Evolutionary conservation across 2,329 filamentous ascomycete genomes (phyloP).

Genomic region (Fusarium sarcochroum): DNA sequence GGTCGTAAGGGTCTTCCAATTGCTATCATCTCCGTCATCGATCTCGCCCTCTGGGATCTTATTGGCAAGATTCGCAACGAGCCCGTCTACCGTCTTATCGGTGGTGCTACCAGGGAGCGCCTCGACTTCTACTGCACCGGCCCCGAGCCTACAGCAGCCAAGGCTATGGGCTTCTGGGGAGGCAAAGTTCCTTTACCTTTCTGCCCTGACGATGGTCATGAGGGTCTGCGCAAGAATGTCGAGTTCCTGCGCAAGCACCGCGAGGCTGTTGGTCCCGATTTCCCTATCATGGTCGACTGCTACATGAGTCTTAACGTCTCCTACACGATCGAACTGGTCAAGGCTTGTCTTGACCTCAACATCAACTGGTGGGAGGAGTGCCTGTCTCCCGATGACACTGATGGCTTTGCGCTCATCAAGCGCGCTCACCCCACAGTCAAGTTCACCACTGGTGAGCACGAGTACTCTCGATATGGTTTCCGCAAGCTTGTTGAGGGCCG

Average conservation of each 20-base stretch:
- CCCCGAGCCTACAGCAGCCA: slow-evolving; percentile 84
- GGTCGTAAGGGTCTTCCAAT: slow-evolving; percentile 92
- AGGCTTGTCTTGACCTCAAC: slow-evolving; percentile 84
- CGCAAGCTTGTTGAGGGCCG: slow-evolving; percentile 92
- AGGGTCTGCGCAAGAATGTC: slow-evolving; percentile 88
- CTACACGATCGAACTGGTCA: slow-evolving; percentile 92
- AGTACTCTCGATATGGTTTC: slow-evolving; percentile 95
- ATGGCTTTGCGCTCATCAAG: slow-evolving; percentile 92
- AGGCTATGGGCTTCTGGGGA: slow-evolving; percentile 89
- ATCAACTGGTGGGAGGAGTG: slow-evolving; percentile 99
- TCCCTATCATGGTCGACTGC: slow-evolving; percentile 95
- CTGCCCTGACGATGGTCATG: slow-evolving; percentile 87
- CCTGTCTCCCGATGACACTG: slow-evolving; percentile 89
- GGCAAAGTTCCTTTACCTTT: slow-evolving; percentile 92
- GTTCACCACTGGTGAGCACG: slow-evolving; percentile 96
- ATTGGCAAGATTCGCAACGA: slow-evolving; percentile 92
- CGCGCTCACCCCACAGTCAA: slow-evolving; percentile 89
- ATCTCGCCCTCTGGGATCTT: slow-evolving; percentile 93
- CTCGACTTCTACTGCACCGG: slow-evolving; percentile 96
- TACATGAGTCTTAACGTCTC: slow-evolving; percentile 96
- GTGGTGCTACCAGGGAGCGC: slow-evolving; percentile 86
- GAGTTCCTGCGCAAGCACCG: slow-evolving; percentile 89
- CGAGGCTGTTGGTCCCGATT: slow-evolving; percentile 87
- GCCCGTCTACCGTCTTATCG: slow-evolving; percentile 94
- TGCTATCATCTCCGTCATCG: slow-evolving; percentile 94